Base-by-base conservation (phyloP, 805 yeast species). In the Martiniozyma abietophila region DNA sequence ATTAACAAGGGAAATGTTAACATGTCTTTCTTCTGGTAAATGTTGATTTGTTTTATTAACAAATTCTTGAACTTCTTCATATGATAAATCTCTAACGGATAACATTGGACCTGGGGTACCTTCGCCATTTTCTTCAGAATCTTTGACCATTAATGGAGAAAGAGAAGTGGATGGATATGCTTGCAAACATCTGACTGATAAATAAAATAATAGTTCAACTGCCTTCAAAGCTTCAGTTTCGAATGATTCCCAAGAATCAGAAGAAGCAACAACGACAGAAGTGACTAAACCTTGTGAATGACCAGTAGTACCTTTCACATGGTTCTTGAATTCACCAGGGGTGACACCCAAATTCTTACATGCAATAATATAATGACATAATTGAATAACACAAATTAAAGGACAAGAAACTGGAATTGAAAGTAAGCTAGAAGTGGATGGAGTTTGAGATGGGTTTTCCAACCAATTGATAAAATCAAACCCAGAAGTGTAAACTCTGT, bases 61-160 rank as follows among this genome's bases (percentile, higher is more conserved):
- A 55, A 70, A 85, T 37, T 58, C 59, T 59, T 85, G 79, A 38
- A 89, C 92, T 62, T 84, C 88, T 27, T 73, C 77, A 47, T 69
- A 65, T 15, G 94, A 72, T 53, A 92, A 71, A 58, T 88, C 96
- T 59, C 96, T 78, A 42, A 92, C 73, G 8, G 96, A 81, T 58
- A 92, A 74, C 99, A 92, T 92, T 47, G 98, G 98, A 46, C 94
- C 80, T 43, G 98, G 98, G 49, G 74, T 69, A 49, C 99, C 98
- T 67, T 92, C 99, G 50, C 89, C 89, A 55, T 85, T 79, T 51
- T 84, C 94, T 55, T 80, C 75, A 18, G 95, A 80, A 61, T 92
- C 98, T 58, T 84, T 84, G 48, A 88, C 74, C 59, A 83, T 82
- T 16, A 94, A 73, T 39, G 98, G 98, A 27, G 98, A 86, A 55